Base-by-base conservation (phyloP, 495 filamentous ascomycete species). In the Aspergillus nidulans region DNA sequence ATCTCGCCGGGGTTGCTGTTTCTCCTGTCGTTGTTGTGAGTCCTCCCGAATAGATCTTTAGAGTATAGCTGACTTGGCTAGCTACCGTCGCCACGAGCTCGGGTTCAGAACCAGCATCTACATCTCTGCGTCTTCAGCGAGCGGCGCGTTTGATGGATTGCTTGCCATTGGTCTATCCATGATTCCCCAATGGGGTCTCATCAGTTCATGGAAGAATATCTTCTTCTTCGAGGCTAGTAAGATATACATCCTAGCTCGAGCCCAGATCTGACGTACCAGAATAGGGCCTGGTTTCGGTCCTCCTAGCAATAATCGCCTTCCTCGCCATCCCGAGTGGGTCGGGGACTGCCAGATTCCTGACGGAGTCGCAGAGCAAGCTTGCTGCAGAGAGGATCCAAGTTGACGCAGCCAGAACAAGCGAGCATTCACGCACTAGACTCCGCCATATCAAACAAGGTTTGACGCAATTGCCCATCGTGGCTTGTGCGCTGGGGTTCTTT, bases 31-130 rank as follows among this genome's bases (percentile, higher is more conserved):
- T 24, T 51, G 24, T 51, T 51, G 48, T 51, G 18, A 51, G 47
- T 18, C 5, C 36, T 12, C 4, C 12, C 3, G 18, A 16, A 18
- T 2, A 8, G 18, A 5, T 18, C 6, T n/a, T 8, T n/a, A 6
- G 36, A 39, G 36, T 4, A 39, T 6, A 20, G 13, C 47, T 50
- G 12, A 38, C 18, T 0, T 4, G 8, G 30, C 9, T 19, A 55
- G 45, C 36, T 55, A 55, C 12, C 53, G 53, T 8, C 53, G 53
- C 9, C 53, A 55, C 28, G 53, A 55, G 25, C 53, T 55, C 6
- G 53, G 53, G 1, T 49, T 55, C n/a, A 24, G 53, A 21, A 55
- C 53, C 7, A 55, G 53, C 16, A 49, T 55, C 26, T 55, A 55
- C 20, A 55, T 55, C 44, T 55, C 53, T 6, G 53, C 53, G 4